Percentiles rank a stretch among this genome's conserved stretches.
Conservation (phyloP, 108 stramenopile species). For the Cyclotella kingstonii region DNA sequence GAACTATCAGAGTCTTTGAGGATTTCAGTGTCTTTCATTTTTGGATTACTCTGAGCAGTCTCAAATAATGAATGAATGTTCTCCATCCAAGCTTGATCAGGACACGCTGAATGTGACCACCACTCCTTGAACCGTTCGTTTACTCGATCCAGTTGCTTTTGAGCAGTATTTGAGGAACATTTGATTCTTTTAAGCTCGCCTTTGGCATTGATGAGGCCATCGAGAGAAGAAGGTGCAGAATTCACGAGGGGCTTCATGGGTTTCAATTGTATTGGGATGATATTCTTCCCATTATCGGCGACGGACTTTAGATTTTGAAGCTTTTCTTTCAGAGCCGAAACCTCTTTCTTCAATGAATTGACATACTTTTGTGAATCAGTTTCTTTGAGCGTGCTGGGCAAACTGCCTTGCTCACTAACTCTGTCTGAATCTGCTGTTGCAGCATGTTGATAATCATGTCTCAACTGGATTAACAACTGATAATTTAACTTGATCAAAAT, state of each 20-base stretch:
- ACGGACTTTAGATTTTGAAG: too few relatives aligned
- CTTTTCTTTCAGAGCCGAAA: too few relatives aligned
- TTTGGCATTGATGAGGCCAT: background rate
- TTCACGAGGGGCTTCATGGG: background rate
- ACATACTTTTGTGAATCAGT: too few relatives aligned
- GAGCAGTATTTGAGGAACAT: slow-evolving; percentile 7
- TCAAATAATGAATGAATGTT: slow-evolving; percentile 2
- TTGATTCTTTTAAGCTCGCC: slow-evolving; percentile 15
- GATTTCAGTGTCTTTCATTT: background rate
- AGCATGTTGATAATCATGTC: background rate
- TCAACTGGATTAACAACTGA: background rate
- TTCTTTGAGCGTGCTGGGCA: background rate
- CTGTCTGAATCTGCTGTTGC: background rate
- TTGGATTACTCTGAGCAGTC: background rate
- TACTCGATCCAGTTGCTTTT: slow-evolving; percentile 7
- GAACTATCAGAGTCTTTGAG: background rate
- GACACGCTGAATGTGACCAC: slow-evolving; percentile 45
- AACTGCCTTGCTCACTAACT: background rate
- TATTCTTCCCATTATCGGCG: too few relatives aligned
- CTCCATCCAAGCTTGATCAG: slow-evolving; percentile 42
- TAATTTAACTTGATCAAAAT: too few relatives aligned
- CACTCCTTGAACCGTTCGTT: slow-evolving; percentile 27
- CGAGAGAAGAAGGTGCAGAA: too few relatives aligned
- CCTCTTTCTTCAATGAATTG: too few relatives aligned
- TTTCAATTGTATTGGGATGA: background rate